Evolutionary conservation across 1,284 basidiomycete genomes (phyloP), one percentile per base, ranked within the genome.

Genomic region (Ustilago trichophora): DNA sequence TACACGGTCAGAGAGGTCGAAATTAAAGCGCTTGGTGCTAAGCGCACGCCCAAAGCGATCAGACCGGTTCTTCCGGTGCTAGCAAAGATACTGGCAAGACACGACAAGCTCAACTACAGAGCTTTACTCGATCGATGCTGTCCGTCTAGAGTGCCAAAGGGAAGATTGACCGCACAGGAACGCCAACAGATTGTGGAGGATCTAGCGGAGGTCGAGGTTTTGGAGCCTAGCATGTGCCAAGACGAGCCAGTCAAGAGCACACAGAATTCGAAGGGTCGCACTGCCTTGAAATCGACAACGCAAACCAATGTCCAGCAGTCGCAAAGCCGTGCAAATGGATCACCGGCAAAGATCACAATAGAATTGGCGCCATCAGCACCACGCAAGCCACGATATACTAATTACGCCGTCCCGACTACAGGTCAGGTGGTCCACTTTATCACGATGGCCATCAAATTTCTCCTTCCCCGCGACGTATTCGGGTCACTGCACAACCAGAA

Each of bases 401-500:
- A 92, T 64, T 93, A 90, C 75, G 84, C 87, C 0, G 91, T 89
- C 67, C 85, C 83, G 42, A 82, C 88, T 2, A 47, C 64, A 65
- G 83, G 19, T 87, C 92, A 84, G 88, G 91, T 53, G 36, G 34
- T 65, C 4, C 70, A 67, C 48, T 80, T 60, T 22, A 53, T 66
- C 40, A 54, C 51, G 3, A 25, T 87, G 0, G 85, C 90, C 19
- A 87, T 92, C 0, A 87, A 87, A 33, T 78, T 84, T 2, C 86
- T 96, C 3, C 87, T 98, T 34, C 91, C 93, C 0, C 84, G 85
- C 15, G 84, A 85, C 5, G 86, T 96, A 45, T 91, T 92, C 87
- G 95, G 95, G 3, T 89, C 87, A 16, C 80, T 85, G 19, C 82
- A 82, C 42, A 98, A 98, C 77, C 85, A 88, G 40, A 84, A 86